Evolutionary conservation across 179 eudicot genomes (phyloP).

Genomic region (Carnegiea gigantea): DNA sequence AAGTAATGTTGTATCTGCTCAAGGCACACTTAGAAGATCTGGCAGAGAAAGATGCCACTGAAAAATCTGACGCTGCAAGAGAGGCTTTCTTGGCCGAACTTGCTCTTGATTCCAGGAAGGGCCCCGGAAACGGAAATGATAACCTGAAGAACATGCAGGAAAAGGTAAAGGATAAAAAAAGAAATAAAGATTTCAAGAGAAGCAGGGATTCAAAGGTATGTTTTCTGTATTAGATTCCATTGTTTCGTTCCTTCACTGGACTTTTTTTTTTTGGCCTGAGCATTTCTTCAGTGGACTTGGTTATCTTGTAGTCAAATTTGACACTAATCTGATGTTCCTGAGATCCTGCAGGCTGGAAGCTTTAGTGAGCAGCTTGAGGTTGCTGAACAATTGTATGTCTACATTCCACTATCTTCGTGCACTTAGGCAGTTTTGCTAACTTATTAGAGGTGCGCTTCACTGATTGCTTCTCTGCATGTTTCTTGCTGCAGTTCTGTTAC

Average conservation of each 20-base stretch:
- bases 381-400: conserved; percentile 50
- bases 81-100: conserved; percentile 97
- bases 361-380: conserved; percentile 44
- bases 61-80: conserved; percentile 97
- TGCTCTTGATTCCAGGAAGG: conserved; percentile 80
- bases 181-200: conserved; percentile 64
- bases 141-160: conserved; percentile 54
- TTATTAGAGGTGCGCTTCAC: not conserved
- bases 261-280: no score
- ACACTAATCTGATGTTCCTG: conserved; percentile 20
- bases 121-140: conserved; percentile 47
- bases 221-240: not conserved
- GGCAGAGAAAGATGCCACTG: conserved; percentile 91
- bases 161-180: conserved; percentile 76
- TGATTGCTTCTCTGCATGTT: conserved; percentile 22
- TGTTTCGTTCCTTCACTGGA: not conserved
- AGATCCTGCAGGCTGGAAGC: conserved; percentile 54
- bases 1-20: conserved; percentile 17
- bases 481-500: conserved; percentile 50
- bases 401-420: conserved; percentile 11
- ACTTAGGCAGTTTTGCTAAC: not conserved
- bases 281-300: not conserved
- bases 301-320: not conserved
- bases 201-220: conserved; percentile 72
- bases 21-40: conserved; percentile 88